These are phyloP conservation scores for Starmerella bacillaris DNA, from an alignment of 805 yeast species.

Conservation along the genomic window DNA sequence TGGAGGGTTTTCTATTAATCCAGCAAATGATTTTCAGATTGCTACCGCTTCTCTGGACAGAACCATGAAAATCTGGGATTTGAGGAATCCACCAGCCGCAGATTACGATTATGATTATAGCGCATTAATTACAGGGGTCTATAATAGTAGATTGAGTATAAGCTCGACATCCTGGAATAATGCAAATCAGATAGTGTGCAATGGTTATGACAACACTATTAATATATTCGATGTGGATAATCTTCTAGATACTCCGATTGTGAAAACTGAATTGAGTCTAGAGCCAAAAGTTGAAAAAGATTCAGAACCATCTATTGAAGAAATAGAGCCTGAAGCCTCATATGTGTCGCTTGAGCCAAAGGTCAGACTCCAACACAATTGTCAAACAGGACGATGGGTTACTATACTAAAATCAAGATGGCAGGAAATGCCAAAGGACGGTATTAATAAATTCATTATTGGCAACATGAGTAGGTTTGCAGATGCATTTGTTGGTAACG, in stretches of 20 bases:
- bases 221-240: conserved; percentile 42
- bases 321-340: too few species aligned
- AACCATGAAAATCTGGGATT: conserved; percentile 71
- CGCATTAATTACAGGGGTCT: conserved; percentile 34
- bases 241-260: neutral
- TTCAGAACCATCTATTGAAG: too few species aligned
- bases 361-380: conserved; percentile 60
- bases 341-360: conserved; percentile 49
- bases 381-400: conserved; percentile 96
- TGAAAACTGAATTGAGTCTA: too few species aligned
- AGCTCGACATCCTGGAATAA: conserved; percentile 72
- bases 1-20: conserved; percentile 74
- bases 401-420: conserved; percentile 76
- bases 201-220: conserved; percentile 81
- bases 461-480: conserved; percentile 83
- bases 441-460: conserved; percentile 66
- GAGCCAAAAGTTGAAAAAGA: conserved; percentile 10
- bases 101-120: conserved; percentile 12
- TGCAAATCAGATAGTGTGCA: conserved; percentile 56
- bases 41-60: conserved; percentile 85
- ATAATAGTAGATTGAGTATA: conserved; percentile 58
- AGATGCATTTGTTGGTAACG: conserved; percentile 64
- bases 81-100: conserved; percentile 27
- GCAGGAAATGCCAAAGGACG: conserved; percentile 58
- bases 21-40: conserved; percentile 41